Base-by-base conservation (phyloP, 352 stramenopile species). In the Phytophthora palmivora region DNA sequence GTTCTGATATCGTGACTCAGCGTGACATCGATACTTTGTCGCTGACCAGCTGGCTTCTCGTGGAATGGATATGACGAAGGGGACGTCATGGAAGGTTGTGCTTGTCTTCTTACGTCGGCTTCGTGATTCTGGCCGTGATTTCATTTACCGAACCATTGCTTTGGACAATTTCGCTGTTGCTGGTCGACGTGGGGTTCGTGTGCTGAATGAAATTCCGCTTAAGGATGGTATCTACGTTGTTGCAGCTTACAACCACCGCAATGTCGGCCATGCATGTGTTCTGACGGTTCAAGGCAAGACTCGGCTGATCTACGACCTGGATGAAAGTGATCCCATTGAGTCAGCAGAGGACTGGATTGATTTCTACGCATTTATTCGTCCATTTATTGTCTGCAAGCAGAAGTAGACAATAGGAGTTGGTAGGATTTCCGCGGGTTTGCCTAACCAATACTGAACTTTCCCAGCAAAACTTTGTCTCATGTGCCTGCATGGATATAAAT, bases 201-300 rank as follows among this genome's bases (percentile, higher is more conserved):
- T 60, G 1, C 12, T 67, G 19, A 26, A 42, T 2, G 49, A 56
- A 26, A 26, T 60, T 12, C n/a, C 56, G 3, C 2, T 1, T 0
- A 22, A 60, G n/a, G n/a, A n/a, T 32, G 37, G 57, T 0, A 34
- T 53, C 5, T 48, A 53, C 18, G 0, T 65, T 1, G 7, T 45
- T 48, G 34, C 34, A 21, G 49, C 42, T 2, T 67, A 67, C 21
- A 62, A 58, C 10, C 59, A 58, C n/a, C 14, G 22, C 7, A 32
- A 38, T 22, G 26, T 67, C 26, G 42, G 58, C 0, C 49, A 67
- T 43, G 41, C n/a, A 6, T 16, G 48, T 1, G 47, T 54, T 11
- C 39, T 65, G 3, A 53, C 19, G 0, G 34, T 56, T 24, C 28
- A 67, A 22, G 49, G 42, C 0, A 34, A 22, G n/a, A 41, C 43